Evolutionary conservation across 106 monocot genomes (phyloP).

Genomic region (Dendrobium officinale): DNA sequence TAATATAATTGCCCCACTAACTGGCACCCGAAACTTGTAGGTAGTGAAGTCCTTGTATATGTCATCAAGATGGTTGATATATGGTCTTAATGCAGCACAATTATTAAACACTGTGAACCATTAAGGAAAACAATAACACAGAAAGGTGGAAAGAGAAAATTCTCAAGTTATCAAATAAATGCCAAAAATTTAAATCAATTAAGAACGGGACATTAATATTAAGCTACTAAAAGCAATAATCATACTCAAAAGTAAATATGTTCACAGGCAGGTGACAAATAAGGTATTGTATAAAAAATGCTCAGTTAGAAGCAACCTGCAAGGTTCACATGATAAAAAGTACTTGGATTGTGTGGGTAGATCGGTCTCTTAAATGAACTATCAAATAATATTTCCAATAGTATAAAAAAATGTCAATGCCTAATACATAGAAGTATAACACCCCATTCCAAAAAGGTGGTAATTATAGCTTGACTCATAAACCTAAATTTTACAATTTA

Average conservation of each 20-base stretch:
- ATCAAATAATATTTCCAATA: background rate
- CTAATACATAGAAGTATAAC: background rate
- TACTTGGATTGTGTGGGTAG: background rate
- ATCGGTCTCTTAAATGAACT: background rate
- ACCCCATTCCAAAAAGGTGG: background rate
- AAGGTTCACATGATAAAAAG: background rate
- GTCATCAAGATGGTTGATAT: conserved; percentile 85
- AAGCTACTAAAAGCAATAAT: background rate
- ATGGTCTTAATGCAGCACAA: conserved; percentile 86
- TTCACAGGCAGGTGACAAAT: background rate
- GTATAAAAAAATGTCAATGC: background rate
- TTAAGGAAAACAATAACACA: conserved; percentile 24
- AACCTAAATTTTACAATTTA: background rate
- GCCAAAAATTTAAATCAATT: background rate
- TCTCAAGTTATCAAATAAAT: background rate
- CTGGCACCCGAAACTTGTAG: conserved; percentile 94
- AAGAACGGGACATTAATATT: background rate
- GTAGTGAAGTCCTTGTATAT: conserved; percentile 96
- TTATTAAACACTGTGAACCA: conserved; percentile 77
- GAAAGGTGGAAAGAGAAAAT: background rate
- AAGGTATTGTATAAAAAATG: background rate
- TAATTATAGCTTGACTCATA: background rate
- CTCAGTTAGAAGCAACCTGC: background rate
- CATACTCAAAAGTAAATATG: background rate
- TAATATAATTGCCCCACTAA: conserved; percentile 92